Base-by-base conservation (phyloP, 331 rosid species). In the Acacia concinna region DNA sequence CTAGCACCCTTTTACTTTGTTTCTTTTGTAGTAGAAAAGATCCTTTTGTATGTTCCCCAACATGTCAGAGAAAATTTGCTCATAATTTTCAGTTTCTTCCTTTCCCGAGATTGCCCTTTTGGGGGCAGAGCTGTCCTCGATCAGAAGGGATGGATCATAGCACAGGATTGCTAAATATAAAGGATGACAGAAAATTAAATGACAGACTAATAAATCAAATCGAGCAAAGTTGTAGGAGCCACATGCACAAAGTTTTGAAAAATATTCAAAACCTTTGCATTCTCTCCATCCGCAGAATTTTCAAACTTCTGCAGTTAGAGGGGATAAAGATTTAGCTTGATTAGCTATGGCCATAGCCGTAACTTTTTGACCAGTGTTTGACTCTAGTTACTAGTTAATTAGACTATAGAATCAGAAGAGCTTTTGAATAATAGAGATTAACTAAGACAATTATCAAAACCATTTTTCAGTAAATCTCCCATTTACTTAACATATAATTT, bases 311-410 rank as follows among this genome's bases (percentile, higher is more conserved):
- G 46, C 46, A 72, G 27, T 41, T 63, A 52, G 32, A 52, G 46
- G 37, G 40, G 59, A 63, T 30, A 20, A 9, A 18, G 47, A 35
- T 77, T 81, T 71, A 66, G 60, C 77, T 13, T 25, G 43, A 28
- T 6, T 68, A 41, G 6, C 56, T 43, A 43, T 51, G 52, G 68
- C 60, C 34, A 21, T 40, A 77, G 75, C 34, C 25, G 70, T 64
- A 51, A 40, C 82, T 75, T 85, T 81, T 81, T 85, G 21, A 78
- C 71, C 2, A 69, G 35, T 52, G 72, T 78, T 81, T 82, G 84
- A 85, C 86, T 54, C 86, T 54, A 54, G 54, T 30, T 73, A 51
- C 70, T 49, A 18, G 57, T 20, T 49, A 15, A 18, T 5, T 18
- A 18, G 23, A 64, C 79, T 2, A 11, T 71, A 69, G 18, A 41